Conservation (phyloP, 495 filamentous ascomycete genomes). For the Penicillium lividum region DNA sequence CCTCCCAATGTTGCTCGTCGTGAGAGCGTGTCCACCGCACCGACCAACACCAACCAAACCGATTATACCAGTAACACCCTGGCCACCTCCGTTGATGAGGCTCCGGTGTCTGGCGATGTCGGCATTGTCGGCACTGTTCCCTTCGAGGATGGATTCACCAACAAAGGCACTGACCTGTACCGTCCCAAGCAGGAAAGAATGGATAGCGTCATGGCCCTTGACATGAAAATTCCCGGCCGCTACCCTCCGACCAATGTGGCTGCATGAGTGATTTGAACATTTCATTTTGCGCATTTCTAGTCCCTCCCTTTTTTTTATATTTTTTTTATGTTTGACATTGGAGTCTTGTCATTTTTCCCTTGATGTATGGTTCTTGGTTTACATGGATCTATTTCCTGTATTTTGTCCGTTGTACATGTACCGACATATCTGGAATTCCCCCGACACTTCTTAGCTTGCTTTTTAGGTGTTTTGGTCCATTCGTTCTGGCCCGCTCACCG, state of each 20-base stretch:
- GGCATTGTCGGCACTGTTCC: conserved; percentile 5
- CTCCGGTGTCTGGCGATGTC: not conserved
- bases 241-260: conserved; percentile 38
- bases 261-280: conserved; percentile 22
- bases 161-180: conserved; percentile 15
- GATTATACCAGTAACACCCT: conserved; percentile 40
- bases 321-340: conserved; percentile 2
- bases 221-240: conserved; percentile 42
- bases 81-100: conserved; percentile 40
- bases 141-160: conserved; percentile 9
- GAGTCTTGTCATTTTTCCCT: not conserved
- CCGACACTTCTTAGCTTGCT: conserved; percentile 14
- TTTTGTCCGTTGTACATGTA: conserved; percentile 10
- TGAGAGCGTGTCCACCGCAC: conserved; percentile 42
- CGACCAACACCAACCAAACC: conserved; percentile 40
- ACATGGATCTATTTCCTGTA: conserved; percentile 1
- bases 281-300: conserved; percentile 12
- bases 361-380: not conserved
- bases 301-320: too few species aligned
- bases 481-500: conserved; percentile 7
- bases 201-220: conserved; percentile 36
- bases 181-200: conserved; percentile 32
- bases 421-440: not conserved
- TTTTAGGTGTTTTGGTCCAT: conserved; percentile 21
- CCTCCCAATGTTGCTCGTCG: conserved; percentile 31